A percentile compares a stretch with the other conserved stretches of the same genome.
Evolutionary conservation across 495 filamentous ascomycete genomes (phyloP).

Genomic region (Penicillium subrubescens): DNA sequence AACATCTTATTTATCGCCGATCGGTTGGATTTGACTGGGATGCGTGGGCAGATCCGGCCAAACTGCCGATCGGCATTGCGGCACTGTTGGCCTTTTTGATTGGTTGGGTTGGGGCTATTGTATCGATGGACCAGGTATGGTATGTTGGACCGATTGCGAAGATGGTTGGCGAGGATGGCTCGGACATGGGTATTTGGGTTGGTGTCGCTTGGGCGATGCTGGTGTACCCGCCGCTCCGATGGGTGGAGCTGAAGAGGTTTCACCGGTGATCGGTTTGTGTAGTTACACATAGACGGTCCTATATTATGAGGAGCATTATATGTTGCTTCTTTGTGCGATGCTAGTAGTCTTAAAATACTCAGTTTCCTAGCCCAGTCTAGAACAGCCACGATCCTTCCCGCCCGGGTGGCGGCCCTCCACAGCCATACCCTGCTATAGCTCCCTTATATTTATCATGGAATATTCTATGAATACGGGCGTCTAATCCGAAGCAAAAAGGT

Average conservation of each 20-base stretch:
- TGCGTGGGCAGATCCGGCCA: conserved; percentile 52
- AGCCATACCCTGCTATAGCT: too few relatives aligned
- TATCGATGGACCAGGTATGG: conserved; percentile 64
- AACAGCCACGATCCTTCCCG: not conserved
- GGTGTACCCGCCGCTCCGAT: conserved; percentile 49
- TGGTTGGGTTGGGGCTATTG: conserved; percentile 64
- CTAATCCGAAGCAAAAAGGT: too few relatives aligned
- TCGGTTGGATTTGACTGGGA: conserved; percentile 56
- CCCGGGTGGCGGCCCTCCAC: not conserved
- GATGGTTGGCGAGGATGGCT: conserved; percentile 31
- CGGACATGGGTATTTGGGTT: conserved; percentile 50
- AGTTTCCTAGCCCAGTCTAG: not conserved
- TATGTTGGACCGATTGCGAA: conserved; percentile 60
- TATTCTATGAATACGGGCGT: too few relatives aligned
- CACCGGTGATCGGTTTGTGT: conserved; percentile 5
- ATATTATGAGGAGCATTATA: not conserved
- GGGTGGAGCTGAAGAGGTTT: conserved; percentile 46
- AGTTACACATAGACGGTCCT: not conserved
- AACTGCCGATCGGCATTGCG: conserved; percentile 59
- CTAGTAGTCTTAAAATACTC: not conserved
- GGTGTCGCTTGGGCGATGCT: conserved; percentile 47
- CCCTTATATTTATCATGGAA: too few relatives aligned
- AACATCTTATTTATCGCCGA: conserved; percentile 54
- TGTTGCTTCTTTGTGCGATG: not conserved
- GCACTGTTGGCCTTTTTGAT: conserved; percentile 58